phyloP scores from a whole-genome alignment of 73 alveolate species.

The Tetrahymena thermophila region DNA sequence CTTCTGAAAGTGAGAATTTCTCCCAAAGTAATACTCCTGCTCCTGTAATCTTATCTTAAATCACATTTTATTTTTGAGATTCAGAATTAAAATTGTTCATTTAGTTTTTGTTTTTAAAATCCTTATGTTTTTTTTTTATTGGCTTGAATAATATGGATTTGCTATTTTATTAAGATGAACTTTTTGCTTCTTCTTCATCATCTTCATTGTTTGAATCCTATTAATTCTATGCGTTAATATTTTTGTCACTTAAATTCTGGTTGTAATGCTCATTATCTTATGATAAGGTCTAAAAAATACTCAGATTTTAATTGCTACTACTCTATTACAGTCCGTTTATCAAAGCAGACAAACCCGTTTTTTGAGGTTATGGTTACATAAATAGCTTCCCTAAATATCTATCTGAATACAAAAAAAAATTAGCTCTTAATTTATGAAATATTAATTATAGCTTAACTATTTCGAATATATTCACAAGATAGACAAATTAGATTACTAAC shows the following conservation, averaged over 20 bases:
- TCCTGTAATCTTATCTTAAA: neutral
- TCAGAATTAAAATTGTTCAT: neutral
- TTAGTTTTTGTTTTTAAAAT: neutral
- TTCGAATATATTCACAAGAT: neutral
- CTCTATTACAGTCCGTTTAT: neutral
- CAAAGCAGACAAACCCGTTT: neutral
- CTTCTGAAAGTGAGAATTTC: neutral
- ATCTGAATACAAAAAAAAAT: too few species aligned
- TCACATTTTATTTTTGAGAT: neutral
- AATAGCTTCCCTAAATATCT: neutral
- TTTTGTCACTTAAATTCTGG: neutral
- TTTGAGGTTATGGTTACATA: neutral
- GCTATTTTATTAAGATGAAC: too few species aligned
- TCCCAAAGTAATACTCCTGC: neutral
- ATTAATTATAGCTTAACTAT: neutral
- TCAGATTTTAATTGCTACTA: neutral
- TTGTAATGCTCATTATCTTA: neutral
- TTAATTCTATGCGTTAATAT: neutral
- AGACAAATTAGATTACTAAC: neutral
- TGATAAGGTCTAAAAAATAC: neutral
- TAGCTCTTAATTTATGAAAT: neutral
- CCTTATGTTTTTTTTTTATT: neutral
- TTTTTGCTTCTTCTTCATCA: neutral
- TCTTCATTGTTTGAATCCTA: too few species aligned
- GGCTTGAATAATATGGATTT: neutral